These are phyloP conservation scores for Aspergillus quadrilineatus DNA, from an alignment of 2,329 filamentous ascomycete genomes.

Conservation along the genomic window DNA sequence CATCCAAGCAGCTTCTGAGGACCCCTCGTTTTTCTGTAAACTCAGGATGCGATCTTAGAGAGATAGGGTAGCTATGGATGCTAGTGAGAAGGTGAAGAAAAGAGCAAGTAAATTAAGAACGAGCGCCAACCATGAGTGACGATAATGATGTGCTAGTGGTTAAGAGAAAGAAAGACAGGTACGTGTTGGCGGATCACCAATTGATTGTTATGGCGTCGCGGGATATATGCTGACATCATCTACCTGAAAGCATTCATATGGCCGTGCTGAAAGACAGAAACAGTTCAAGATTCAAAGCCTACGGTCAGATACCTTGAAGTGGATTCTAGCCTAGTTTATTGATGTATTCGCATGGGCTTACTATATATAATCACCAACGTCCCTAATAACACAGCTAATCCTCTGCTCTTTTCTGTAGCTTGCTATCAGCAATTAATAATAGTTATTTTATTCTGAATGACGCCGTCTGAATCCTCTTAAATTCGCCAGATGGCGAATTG, in stretches of 20 bases:
- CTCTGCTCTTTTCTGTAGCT: neutral
- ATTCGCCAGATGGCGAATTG: slow-evolving; percentile 2
- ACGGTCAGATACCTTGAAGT: too few relatives aligned
- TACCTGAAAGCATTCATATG: too few relatives aligned
- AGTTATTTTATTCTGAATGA: neutral
- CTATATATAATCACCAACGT: neutral
- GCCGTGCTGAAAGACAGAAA: too few relatives aligned
- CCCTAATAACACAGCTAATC: neutral
- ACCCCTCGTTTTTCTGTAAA: neutral
- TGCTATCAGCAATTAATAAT: neutral
- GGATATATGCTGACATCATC: too few relatives aligned
- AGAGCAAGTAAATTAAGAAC: too few relatives aligned
- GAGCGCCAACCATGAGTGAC: neutral
- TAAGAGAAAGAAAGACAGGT: too few relatives aligned
- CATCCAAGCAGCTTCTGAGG: neutral
- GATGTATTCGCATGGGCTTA: neutral
- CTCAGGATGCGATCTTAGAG: too few relatives aligned
- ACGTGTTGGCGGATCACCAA: too few relatives aligned
- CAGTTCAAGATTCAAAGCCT: too few relatives aligned
- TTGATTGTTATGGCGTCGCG: too few relatives aligned
- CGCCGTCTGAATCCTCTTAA: neutral
- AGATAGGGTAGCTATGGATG: too few relatives aligned
- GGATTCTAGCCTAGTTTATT: neutral
- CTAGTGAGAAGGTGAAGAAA: too few relatives aligned
- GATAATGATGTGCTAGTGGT: neutral